Evolutionary conservation across 2,329 filamentous ascomycete species (phyloP), one percentile per base, ranked within the genome.

Genomic region (Colletotrichum eremochloae): DNA sequence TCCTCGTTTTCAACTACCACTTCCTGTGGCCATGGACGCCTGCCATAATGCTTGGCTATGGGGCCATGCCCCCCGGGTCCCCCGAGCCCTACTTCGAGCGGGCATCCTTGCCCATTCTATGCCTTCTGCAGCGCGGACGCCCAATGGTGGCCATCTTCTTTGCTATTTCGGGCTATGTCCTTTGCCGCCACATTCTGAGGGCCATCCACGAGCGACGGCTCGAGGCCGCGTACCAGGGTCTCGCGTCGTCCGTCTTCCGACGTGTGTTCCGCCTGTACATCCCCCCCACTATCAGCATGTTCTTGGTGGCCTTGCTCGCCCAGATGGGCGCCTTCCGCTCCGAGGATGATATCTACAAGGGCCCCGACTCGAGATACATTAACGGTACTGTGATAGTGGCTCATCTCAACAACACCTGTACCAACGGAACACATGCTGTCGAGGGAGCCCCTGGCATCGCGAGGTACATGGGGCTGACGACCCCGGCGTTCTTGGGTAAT

Each of bases 121-220:
- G 82, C 58, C 79, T 84, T 3, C 60, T 83, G 72, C 81, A 83
- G 65, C 80, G 82, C 50, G 82, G 82, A 4, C 79, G 81, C 6
- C 79, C 82, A 14, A 84, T 84, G 82, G 82, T 84, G 6, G 81
- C 82, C 64, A 82, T 84, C 50, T 84, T 84, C 77, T 84, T 84
- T 62, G 82, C 81, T 75, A 83, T 84, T 38, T 84, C 82, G 0
- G 82, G 82, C n/a, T 84, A 84, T 62, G 82, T 84, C 36, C 77
- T 84, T 44, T 82, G 79, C 31, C 78, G 82, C 7, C 81, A 83
- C 65, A 80, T 83, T 29, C 67, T 84, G 15, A 74, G 79, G n/a
- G 73, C 79, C 6, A 82, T 83, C 0, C 79, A 82, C 48, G 78
- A 82, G 66, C 79, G 79, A 2, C 79, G 80, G 24, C 69, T 81